A percentile compares a stretch with the other conserved stretches of the same genome.
phyloP scores from a whole-genome alignment of 2,329 filamentous ascomycete species.

The Aureobasidium sp. region DNA sequence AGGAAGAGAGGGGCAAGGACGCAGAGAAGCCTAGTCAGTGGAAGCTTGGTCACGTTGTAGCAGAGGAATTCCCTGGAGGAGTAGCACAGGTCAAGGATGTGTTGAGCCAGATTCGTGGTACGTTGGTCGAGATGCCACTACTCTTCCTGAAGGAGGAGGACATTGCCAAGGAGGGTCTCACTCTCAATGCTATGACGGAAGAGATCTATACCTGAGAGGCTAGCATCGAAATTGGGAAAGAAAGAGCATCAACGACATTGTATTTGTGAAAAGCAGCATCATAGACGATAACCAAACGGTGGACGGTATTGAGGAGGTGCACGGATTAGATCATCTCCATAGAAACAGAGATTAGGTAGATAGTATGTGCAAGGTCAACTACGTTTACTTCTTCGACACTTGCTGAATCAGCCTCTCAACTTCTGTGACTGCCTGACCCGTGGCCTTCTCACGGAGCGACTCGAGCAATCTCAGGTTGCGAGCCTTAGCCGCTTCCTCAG shows the following conservation, averaged over 20 bases:
- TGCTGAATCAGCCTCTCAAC: conserved; percentile 70
- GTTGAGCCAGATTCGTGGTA: conserved; percentile 60
- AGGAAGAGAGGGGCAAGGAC: conserved; percentile 34
- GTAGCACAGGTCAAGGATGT: conserved; percentile 54
- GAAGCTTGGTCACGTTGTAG: conserved; percentile 78
- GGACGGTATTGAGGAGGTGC: background rate
- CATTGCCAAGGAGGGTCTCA: conserved; percentile 74
- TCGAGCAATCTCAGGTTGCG: conserved; percentile 73
- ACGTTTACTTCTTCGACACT: conserved; percentile 18
- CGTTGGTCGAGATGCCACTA: conserved; percentile 75
- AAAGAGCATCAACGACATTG: background rate
- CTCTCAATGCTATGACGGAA: conserved; percentile 33
- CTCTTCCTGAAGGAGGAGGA: conserved; percentile 80
- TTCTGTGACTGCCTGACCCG: conserved; percentile 62
- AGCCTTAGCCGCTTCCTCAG: conserved; percentile 78
- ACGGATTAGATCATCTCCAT: background rate
- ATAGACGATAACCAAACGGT: background rate
- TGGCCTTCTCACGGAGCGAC: conserved; percentile 65
- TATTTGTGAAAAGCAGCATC: background rate
- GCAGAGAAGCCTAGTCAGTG: conserved; percentile 48
- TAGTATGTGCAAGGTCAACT: background rate
- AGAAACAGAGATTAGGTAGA: background rate
- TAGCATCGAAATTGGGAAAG: background rate
- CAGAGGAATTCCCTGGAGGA: conserved; percentile 41
- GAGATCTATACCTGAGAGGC: conserved; percentile 1